Evolutionary conservation across 257 asterid species (phyloP).

Genomic region (Nicotiana noctiflora): DNA sequence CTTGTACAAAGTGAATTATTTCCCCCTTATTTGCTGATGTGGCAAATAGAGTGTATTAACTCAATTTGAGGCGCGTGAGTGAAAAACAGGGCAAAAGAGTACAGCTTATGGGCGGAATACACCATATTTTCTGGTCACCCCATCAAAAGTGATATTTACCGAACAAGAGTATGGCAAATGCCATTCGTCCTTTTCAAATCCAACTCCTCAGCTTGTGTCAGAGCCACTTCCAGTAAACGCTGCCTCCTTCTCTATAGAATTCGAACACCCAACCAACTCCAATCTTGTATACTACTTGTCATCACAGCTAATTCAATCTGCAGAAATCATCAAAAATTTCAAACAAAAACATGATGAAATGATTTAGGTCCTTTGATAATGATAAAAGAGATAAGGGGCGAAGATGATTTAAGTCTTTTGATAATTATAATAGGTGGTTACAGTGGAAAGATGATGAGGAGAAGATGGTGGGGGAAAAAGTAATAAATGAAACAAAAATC

Average conservation of each 20-base stretch:
- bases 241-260: not conserved
- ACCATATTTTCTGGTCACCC: not conserved
- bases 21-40: conserved; percentile 5
- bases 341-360: not conserved
- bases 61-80: not conserved
- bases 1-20: not conserved
- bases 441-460: not conserved
- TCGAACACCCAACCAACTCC: not conserved
- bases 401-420: not conserved
- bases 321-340: conserved; percentile 1
- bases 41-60: not conserved
- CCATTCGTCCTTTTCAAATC: not conserved
- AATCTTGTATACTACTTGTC: not conserved
- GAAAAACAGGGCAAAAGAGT: not conserved
- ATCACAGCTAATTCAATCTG: not conserved
- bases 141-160: not conserved
- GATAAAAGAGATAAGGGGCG: not conserved
- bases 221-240: not conserved
- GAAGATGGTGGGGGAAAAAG: not conserved
- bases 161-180: not conserved
- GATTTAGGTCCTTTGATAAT: not conserved
- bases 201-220: not conserved
- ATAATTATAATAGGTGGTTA: not conserved
- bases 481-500: not conserved
- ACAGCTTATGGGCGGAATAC: not conserved